Conservation (phyloP, 164 flowering plant genomes). For the Dillenia turbinata region DNA sequence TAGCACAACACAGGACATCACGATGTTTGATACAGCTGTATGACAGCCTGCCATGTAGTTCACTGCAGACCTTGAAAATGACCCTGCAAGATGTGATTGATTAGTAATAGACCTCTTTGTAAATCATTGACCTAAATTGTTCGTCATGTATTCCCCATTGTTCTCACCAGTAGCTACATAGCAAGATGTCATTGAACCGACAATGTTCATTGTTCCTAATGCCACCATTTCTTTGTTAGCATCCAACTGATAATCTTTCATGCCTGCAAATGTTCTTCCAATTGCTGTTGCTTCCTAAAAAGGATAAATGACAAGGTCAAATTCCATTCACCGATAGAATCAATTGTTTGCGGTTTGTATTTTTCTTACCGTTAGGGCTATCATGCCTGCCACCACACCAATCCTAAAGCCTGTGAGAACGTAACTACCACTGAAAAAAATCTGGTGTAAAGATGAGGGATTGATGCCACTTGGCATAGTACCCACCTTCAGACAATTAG, state of each 20-base stretch:
- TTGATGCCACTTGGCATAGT: slow-evolving; percentile 69
- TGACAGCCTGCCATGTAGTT: slow-evolving; percentile 93
- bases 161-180: slow-evolving; percentile 78
- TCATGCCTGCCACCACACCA: slow-evolving; percentile 78
- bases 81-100: slow-evolving; percentile 42
- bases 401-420: slow-evolving; percentile 57
- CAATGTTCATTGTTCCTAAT: slow-evolving; percentile 80
- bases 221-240: slow-evolving; percentile 99
- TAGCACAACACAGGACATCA: slow-evolving; percentile 74
- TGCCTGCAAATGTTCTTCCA: slow-evolving; percentile 86
- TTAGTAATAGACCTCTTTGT: no score
- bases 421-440: slow-evolving; percentile 60
- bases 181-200: slow-evolving; percentile 92
- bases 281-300: slow-evolving; percentile 88
- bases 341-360: neutral
- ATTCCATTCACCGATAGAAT: neutral
- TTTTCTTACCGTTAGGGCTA: slow-evolving; percentile 68
- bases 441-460: slow-evolving; percentile 53
- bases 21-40: slow-evolving; percentile 84
- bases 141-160: neutral
- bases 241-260: slow-evolving; percentile 81
- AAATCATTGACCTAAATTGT: neutral
- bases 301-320: neutral
- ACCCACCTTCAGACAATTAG: slow-evolving; percentile 44
- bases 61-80: slow-evolving; percentile 93